These are phyloP conservation scores for Paraurostyla sp. DNA, from an alignment of 73 alveolate species.

Conservation along the genomic window DNA sequence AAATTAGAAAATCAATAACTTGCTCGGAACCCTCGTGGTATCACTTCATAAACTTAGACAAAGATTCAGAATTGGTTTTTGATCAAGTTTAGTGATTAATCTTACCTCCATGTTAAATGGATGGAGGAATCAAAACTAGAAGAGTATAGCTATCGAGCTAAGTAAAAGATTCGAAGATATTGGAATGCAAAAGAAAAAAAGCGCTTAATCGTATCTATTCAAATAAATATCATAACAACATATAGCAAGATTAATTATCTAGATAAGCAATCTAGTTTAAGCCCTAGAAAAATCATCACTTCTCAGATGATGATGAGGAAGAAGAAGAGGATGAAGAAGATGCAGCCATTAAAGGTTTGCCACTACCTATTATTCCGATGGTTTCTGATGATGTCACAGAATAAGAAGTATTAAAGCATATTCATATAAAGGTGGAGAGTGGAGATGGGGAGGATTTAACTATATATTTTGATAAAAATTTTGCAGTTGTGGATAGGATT, in stretches of 20 bases:
- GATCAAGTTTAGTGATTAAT: conserved; percentile 66
- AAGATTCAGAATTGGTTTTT: conserved; percentile 27
- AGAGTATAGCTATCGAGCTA: conserved; percentile 61
- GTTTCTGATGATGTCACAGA: not conserved
- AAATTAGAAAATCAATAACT: not conserved
- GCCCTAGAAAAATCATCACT: conserved; percentile 47
- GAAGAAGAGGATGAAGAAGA: conserved; percentile 55
- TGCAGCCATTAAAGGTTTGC: conserved; percentile 47
- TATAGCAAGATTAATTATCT: conserved; percentile 18
- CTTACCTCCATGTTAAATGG: conserved; percentile 83
- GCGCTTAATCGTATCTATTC: not conserved
- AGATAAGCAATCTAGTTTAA: conserved; percentile 12
- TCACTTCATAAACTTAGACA: not conserved
- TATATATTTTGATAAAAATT: conserved; percentile 65
- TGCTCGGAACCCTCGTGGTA: not conserved
- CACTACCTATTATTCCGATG: conserved; percentile 2
- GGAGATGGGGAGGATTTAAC: conserved; percentile 55
- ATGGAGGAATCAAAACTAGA: conserved; percentile 69
- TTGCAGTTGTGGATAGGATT: conserved; percentile 75
- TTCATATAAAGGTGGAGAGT: not conserved
- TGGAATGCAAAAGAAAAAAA: conserved; percentile 57
- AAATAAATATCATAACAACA: not conserved
- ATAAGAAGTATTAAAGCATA: not conserved
- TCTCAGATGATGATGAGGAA: conserved; percentile 65
- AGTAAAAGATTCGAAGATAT: conserved; percentile 61